phyloP scores from a whole-genome alignment of 176 grass and related monocot genomes.

The Oryza brachyantha region DNA sequence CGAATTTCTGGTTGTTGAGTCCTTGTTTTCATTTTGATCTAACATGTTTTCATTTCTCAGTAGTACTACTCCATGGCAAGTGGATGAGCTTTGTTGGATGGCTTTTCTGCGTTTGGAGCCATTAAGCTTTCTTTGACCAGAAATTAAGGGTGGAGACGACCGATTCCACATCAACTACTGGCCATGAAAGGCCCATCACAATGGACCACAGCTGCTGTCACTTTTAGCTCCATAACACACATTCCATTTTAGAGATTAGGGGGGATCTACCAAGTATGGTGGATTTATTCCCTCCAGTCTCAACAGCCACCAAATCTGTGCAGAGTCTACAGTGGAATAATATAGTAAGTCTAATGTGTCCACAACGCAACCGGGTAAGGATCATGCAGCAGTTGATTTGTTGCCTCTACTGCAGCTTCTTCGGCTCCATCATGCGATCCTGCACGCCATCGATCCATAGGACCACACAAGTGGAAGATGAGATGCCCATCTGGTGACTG shows the following conservation, averaged over 20 bases:
- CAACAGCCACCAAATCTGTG: constrained; percentile 1
- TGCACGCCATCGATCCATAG: neutral
- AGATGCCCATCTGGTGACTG: constrained; percentile 30
- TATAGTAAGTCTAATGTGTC: neutral
- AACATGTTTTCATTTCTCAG: neutral
- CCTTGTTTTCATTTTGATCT: neutral
- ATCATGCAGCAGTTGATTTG: constrained; percentile 10
- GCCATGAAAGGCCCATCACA: constrained; percentile 14
- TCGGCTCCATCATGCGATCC: neutral
- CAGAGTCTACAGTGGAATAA: too few species aligned
- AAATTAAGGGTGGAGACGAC: constrained; percentile 2
- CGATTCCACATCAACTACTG: constrained; percentile 17
- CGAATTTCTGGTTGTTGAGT: neutral
- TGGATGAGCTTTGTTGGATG: neutral
- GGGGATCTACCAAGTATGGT: neutral
- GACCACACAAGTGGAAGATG: constrained; percentile 42
- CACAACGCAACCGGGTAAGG: neutral
- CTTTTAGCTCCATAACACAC: neutral
- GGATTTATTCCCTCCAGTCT: neutral
- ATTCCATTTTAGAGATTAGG: neutral
- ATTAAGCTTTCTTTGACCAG: constrained; percentile 24
- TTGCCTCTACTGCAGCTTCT: constrained; percentile 12
- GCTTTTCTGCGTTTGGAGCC: neutral
- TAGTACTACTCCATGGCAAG: neutral
- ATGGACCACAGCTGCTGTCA: constrained; percentile 4